Percentiles rank a stretch among this genome's conserved stretches.
These are phyloP conservation scores for Penicillium psychrofluorescens DNA, from an alignment of 495 filamentous ascomycete genomes.

Conservation along the genomic window DNA sequence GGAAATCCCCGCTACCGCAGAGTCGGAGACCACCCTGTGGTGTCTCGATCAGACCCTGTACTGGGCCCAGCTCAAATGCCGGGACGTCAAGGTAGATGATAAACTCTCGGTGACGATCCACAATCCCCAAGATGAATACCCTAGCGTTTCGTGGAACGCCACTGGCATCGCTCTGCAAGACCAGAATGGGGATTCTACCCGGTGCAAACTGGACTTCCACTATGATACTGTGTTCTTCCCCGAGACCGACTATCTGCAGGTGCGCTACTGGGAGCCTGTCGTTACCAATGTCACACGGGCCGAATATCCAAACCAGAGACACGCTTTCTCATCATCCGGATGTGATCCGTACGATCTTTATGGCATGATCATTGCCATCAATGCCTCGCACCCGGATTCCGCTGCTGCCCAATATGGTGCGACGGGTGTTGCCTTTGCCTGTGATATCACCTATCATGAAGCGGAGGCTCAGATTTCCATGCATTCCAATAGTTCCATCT, in stretches of 20 bases:
- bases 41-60: conserved; percentile 31
- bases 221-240: conserved; percentile 28
- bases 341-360: conserved; percentile 32
- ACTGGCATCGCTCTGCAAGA: conserved; percentile 17
- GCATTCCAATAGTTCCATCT: conserved; percentile 38
- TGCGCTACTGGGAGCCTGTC: conserved; percentile 36
- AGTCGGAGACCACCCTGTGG: conserved; percentile 23
- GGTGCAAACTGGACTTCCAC: conserved; percentile 26
- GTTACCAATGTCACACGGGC: conserved; percentile 6
- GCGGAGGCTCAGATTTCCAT: conserved; percentile 25
- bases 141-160: conserved; percentile 25
- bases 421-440: conserved; percentile 27
- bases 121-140: conserved; percentile 7
- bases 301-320: conserved; percentile 7
- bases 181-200: conserved; percentile 3
- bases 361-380: conserved; percentile 30
- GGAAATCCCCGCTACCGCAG: conserved; percentile 20
- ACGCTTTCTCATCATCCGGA: conserved; percentile 21
- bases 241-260: conserved; percentile 26
- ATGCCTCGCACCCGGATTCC: conserved; percentile 14
- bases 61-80: conserved; percentile 26
- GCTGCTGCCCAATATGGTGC: conserved; percentile 14
- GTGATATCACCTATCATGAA: conserved; percentile 26
- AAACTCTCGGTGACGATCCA: conserved; percentile 18
- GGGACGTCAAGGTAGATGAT: conserved; percentile 13